A percentile compares a stretch with the other conserved stretches of the same genome.
These are phyloP conservation scores for Aspergillus puulaauensis DNA, from an alignment of 2,329 filamentous ascomycete genomes.

Conservation along the genomic window DNA sequence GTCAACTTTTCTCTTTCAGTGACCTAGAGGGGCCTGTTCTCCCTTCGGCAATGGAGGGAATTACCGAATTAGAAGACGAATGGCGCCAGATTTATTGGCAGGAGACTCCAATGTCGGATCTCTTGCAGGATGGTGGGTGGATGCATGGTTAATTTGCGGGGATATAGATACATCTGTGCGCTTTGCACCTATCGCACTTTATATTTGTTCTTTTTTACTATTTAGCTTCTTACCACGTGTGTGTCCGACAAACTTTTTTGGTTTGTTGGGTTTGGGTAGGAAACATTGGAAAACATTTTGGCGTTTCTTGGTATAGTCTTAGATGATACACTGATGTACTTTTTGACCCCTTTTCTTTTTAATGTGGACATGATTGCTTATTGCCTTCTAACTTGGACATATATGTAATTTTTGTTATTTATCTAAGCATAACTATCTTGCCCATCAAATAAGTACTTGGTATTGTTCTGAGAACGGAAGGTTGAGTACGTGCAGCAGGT, in stretches of 20 bases:
- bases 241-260: too few species aligned
- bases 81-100: constrained; percentile 48
- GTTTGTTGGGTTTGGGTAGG: too few species aligned
- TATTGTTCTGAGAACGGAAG: neutral
- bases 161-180: neutral
- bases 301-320: too few species aligned
- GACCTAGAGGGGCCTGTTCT: constrained; percentile 38
- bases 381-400: neutral
- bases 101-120: constrained; percentile 43
- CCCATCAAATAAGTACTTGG: neutral
- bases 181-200: neutral
- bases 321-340: too few species aligned
- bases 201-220: too few species aligned
- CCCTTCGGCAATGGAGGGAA: constrained; percentile 37
- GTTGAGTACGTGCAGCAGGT: neutral
- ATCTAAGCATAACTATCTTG: neutral
- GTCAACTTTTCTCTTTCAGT: constrained; percentile 42
- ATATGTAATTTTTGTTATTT: neutral
- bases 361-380: neutral
- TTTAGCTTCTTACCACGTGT: too few species aligned
- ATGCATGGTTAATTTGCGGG: constrained; percentile 24
- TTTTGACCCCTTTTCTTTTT: neutral
- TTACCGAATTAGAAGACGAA: constrained; percentile 44
- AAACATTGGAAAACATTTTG: too few species aligned
- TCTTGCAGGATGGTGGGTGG: constrained; percentile 42